Percentiles rank a stretch among this genome's conserved stretches.
These are phyloP conservation scores for Vigna nakashimae DNA, from an alignment of 306 rosid genomes.

Conservation along the genomic window DNA sequence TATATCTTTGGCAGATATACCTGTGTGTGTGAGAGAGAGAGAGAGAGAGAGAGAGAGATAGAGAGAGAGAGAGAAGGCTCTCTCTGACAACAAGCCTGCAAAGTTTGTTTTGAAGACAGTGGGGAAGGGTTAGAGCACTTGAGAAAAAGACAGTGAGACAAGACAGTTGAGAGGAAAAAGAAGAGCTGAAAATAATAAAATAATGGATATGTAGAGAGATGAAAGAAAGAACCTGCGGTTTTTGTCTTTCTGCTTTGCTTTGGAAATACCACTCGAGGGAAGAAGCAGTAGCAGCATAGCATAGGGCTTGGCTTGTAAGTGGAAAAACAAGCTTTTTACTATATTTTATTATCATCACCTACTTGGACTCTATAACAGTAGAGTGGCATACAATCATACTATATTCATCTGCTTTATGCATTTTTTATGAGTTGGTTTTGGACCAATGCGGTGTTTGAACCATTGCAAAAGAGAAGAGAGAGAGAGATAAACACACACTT, in stretches of 20 bases:
- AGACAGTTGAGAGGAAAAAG: slow-evolving; percentile 69
- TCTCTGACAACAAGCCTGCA: slow-evolving; percentile 82
- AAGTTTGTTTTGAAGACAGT: slow-evolving; percentile 71
- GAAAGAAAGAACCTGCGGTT: slow-evolving; percentile 56
- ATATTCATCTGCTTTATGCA: not conserved
- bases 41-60: not conserved
- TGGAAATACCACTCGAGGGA: slow-evolving; percentile 57
- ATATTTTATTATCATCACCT: not conserved
- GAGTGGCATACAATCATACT: slow-evolving; percentile 15
- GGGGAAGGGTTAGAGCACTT: slow-evolving; percentile 70
- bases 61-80: not conserved
- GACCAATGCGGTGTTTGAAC: slow-evolving; percentile 9
- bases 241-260: slow-evolving; percentile 63
- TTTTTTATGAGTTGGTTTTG: slow-evolving; percentile 12
- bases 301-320: slow-evolving; percentile 11
- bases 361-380: slow-evolving; percentile 12
- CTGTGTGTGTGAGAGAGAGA: not conserved
- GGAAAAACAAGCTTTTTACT: not conserved
- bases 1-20: slow-evolving; percentile 60
- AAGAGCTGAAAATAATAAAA: slow-evolving; percentile 8
- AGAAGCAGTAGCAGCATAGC: slow-evolving; percentile 45
- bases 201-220: slow-evolving; percentile 40
- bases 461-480: not conserved
- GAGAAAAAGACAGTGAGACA: slow-evolving; percentile 87
- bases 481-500: not conserved